Evolutionary conservation across 257 asterid species (phyloP).

Genomic region (Lithospermum erythrorhizon): DNA sequence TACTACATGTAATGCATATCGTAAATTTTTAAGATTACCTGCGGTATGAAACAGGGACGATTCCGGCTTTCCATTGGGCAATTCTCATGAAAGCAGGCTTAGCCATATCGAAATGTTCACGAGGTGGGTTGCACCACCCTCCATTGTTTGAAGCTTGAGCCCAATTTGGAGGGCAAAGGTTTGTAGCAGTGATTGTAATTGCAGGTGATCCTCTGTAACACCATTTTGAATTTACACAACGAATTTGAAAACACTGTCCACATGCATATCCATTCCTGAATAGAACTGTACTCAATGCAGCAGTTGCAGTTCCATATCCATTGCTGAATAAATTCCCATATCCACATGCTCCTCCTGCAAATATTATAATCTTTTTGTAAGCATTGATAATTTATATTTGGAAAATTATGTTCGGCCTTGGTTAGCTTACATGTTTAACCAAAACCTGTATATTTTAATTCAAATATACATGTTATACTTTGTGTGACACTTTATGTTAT

Average conservation of each 20-base stretch:
- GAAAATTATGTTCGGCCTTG: too few species aligned
- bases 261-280: constrained; percentile 73
- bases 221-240: constrained; percentile 36
- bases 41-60: constrained; percentile 58
- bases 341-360: constrained; percentile 75
- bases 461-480: too few species aligned
- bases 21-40: constrained; percentile 29
- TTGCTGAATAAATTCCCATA: constrained; percentile 50
- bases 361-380: too few species aligned
- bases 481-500: too few species aligned
- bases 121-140: constrained; percentile 96
- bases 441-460: too few species aligned
- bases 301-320: constrained; percentile 67
- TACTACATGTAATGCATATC: too few species aligned
- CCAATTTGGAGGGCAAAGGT: constrained; percentile 89
- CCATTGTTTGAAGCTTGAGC: constrained; percentile 50
- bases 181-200: constrained; percentile 63
- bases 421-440: too few species aligned
- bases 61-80: constrained; percentile 70
- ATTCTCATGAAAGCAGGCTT: constrained; percentile 77
- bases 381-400: too few species aligned
- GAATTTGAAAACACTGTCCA: constrained; percentile 69
- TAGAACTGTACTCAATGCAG: constrained; percentile 65
- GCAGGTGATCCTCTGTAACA: constrained; percentile 42
- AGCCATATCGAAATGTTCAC: constrained; percentile 71